Conservation (phyloP, 495 filamentous ascomycete genomes). For the Aspergillus sparsus region DNA sequence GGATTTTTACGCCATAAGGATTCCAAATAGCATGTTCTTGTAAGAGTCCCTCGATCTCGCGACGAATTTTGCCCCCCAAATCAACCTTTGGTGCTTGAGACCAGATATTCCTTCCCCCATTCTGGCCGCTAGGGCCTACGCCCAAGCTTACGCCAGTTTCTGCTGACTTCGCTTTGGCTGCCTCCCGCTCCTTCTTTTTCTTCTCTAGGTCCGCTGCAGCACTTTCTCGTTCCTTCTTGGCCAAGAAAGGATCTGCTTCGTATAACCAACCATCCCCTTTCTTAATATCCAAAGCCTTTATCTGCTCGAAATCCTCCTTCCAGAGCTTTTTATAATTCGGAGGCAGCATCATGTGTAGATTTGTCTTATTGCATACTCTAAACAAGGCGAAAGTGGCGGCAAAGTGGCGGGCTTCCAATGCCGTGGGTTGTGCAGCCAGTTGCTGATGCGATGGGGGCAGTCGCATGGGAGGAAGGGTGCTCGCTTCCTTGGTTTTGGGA, state of each 20-base stretch:
- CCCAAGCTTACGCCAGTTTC: slow-evolving; percentile 52
- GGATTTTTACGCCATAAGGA: slow-evolving; percentile 66
- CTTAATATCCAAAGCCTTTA: slow-evolving; percentile 75
- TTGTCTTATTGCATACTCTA: slow-evolving; percentile 89
- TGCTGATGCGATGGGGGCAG: slow-evolving; percentile 73
- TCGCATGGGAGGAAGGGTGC: slow-evolving; percentile 74
- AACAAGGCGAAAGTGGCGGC: slow-evolving; percentile 89
- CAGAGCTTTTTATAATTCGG: slow-evolving; percentile 83
- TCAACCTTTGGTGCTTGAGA: slow-evolving; percentile 84
- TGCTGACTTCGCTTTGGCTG: slow-evolving; percentile 60
- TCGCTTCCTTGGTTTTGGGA: slow-evolving; percentile 76
- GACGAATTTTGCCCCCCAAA: slow-evolving; percentile 76
- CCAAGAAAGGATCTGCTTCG: slow-evolving; percentile 88
- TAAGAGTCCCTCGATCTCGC: slow-evolving; percentile 75
- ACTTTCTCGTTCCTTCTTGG: slow-evolving; percentile 74
- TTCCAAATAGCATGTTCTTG: slow-evolving; percentile 84
- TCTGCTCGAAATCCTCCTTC: slow-evolving; percentile 77
- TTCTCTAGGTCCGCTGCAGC: slow-evolving; percentile 70
- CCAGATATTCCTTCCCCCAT: slow-evolving; percentile 67
- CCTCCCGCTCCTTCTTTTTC: slow-evolving; percentile 63
- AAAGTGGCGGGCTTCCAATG: slow-evolving; percentile 89
- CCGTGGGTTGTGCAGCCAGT: slow-evolving; percentile 66
- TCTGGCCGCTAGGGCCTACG: slow-evolving; percentile 32
- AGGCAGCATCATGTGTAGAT: slow-evolving; percentile 91
- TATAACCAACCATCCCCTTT: slow-evolving; percentile 88